Conservation (phyloP, 371 early-diverging fungal genomes). For the Lichtheimia corymbifera region DNA sequence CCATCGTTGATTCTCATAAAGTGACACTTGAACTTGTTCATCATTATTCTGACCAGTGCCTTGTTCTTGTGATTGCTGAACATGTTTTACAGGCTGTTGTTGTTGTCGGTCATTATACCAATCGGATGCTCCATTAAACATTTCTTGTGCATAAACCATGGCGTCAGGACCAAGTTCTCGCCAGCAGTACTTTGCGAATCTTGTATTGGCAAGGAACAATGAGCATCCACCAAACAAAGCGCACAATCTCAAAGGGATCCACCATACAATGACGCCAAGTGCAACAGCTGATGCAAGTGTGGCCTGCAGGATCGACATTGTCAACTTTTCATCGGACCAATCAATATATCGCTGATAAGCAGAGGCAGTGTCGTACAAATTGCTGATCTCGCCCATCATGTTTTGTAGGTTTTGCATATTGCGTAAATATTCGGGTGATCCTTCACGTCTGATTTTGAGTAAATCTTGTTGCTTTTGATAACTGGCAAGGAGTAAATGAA, state of each 20-base stretch:
- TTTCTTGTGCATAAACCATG: constrained; percentile 21
- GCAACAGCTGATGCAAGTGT: constrained; percentile 20
- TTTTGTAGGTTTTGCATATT: constrained; percentile 52
- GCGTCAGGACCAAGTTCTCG: constrained; percentile 33
- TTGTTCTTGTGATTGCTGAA: background rate
- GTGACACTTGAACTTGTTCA: constrained; percentile 21
- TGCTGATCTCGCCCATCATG: constrained; percentile 51
- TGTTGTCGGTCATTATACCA: constrained; percentile 31
- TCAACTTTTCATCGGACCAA: constrained; percentile 39
- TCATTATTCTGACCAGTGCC: background rate
- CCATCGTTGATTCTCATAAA: constrained; percentile 52
- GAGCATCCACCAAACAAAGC: constrained; percentile 28
- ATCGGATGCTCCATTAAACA: constrained; percentile 12
- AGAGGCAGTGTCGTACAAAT: constrained; percentile 33
- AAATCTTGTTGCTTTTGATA: constrained; percentile 18
- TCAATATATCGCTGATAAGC: constrained; percentile 32
- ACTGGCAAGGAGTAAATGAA: constrained; percentile 24
- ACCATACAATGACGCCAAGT: constrained; percentile 26
- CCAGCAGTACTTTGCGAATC: constrained; percentile 37
- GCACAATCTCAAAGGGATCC: constrained; percentile 30
- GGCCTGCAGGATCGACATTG: constrained; percentile 35
- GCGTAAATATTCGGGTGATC: constrained; percentile 43
- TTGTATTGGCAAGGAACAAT: constrained; percentile 39
- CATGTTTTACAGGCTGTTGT: constrained; percentile 1
- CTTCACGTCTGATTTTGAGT: constrained; percentile 14